phyloP scores from a whole-genome alignment of 805 yeast genomes.

The Saccharomycopsis amapae region DNA sequence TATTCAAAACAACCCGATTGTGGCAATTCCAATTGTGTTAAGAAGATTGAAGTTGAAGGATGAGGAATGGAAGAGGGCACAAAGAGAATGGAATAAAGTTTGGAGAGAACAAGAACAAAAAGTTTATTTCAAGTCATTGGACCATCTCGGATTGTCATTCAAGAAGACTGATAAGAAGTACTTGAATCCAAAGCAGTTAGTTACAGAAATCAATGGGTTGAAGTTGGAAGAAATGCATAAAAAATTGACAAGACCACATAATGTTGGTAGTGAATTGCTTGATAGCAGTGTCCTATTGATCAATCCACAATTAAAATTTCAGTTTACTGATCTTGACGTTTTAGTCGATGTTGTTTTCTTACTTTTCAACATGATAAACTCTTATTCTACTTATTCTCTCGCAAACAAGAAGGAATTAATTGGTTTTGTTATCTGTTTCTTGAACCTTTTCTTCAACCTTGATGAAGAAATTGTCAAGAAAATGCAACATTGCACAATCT shows the following conservation, averaged over 20 bases:
- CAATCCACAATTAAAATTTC: constrained; percentile 45
- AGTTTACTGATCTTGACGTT: constrained; percentile 58
- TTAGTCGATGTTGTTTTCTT: constrained; percentile 68
- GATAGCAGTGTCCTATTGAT: constrained; percentile 1
- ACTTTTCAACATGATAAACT: constrained; percentile 50
- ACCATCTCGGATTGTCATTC: constrained; percentile 91
- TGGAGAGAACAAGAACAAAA: constrained; percentile 99
- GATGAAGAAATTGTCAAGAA: constrained; percentile 1
- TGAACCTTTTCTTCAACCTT: constrained; percentile 4
- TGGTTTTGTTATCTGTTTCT: constrained; percentile 2
- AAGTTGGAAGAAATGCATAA: constrained; percentile 57
- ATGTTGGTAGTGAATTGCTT: neutral
- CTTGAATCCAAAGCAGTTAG: constrained; percentile 78
- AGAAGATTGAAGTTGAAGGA: constrained; percentile 94
- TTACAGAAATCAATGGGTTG: constrained; percentile 85
- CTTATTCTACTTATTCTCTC: constrained; percentile 13
- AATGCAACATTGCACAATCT: neutral
- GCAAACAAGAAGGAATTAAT: constrained; percentile 3
- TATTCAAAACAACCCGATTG: constrained; percentile 87
- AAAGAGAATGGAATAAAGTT: constrained; percentile 97
- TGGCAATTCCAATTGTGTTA: constrained; percentile 90
- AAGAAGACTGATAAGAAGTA: constrained; percentile 93
- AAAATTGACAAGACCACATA: constrained; percentile 8
- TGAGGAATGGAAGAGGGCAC: constrained; percentile 98
- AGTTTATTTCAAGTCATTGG: constrained; percentile 86